Conservation (phyloP, 768 basidiomycete species). For the Termitomyces sp. region DNA sequence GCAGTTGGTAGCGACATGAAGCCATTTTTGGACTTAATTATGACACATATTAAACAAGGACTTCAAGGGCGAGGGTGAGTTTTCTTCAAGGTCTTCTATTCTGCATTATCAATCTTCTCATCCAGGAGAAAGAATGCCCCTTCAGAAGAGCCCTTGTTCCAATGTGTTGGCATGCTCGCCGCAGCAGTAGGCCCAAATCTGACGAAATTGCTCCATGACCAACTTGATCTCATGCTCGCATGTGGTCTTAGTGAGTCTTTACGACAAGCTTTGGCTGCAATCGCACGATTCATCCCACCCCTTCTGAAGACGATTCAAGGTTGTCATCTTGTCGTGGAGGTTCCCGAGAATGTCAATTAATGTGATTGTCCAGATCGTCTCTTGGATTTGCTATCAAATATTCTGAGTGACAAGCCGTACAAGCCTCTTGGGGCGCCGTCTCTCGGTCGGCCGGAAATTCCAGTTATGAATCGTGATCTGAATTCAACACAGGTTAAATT, state of each 20-base stretch:
- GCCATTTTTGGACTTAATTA: constrained; percentile 87
- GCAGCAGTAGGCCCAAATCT: constrained; percentile 93
- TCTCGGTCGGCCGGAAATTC: constrained; percentile 47
- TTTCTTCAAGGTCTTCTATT: background rate
- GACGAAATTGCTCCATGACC: constrained; percentile 93
- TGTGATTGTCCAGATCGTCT: constrained; percentile 63
- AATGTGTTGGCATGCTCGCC: constrained; percentile 96
- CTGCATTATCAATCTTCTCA: constrained; percentile 15
- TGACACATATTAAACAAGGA: constrained; percentile 85
- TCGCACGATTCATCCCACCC: constrained; percentile 84
- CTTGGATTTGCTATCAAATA: constrained; percentile 75
- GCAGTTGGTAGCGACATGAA: constrained; percentile 95
- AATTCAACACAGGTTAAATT: constrained; percentile 39
- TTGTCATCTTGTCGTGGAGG: constrained; percentile 17
- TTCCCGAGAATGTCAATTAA: background rate
- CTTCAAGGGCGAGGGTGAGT: constrained; percentile 78
- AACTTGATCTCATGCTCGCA: constrained; percentile 93
- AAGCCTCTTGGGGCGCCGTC: constrained; percentile 84
- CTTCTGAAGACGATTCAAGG: constrained; percentile 91
- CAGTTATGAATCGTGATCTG: constrained; percentile 43
- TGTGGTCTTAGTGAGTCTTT: constrained; percentile 91
- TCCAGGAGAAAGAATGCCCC: constrained; percentile 82
- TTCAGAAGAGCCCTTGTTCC: constrained; percentile 92
- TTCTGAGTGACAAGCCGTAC: constrained; percentile 81
- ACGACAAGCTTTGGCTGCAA: constrained; percentile 75